Evolutionary conservation across 352 stramenopile genomes (phyloP), one percentile per base, ranked within the genome.

Genomic region (Pythium diclinum): DNA sequence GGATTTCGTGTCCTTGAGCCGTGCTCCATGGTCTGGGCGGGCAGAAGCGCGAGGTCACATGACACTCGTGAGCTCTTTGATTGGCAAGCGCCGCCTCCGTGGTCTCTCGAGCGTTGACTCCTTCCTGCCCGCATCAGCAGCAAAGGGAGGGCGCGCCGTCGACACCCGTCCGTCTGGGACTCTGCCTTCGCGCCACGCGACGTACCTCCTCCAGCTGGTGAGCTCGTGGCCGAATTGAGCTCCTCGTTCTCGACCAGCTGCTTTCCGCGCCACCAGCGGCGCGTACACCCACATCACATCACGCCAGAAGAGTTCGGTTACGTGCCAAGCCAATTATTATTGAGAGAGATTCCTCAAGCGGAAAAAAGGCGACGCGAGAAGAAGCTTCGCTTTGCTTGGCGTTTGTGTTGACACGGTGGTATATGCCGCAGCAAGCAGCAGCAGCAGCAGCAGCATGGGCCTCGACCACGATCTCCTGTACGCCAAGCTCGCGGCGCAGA

Each of bases 401-500:
- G 33, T 40, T 28, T 28, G 25, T 28, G 25, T 28, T 28, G 25
- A 28, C 25, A 28, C 25, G 25, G 25, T 28, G 25, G 25, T 28
- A 28, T 28, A 28, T 28, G 11, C 38, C 10, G 38, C 38, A 46
- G 38, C 38, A 51, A 17, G 44, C 17, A 51, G 44, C 17, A 51
- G 19, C 17, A 51, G n/a, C 25, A 28, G 42, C 38, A 16, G 57
- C 48, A 38, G 10, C 49, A 67, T 67, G 60, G 46, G 25, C 6
- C 34, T 53, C 49, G 25, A 52, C 23, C 51, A 56, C 30, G 63
- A 74, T 53, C 56, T 87, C 38, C 59, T 88, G 57, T 82, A 85
- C 61, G 76, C 69, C 40, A 90, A 92, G 60, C 70, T 92, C 47
- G 71, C 75, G 23, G 78, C 83, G 58, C 83, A 92, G 74, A 64